Evolutionary conservation across 495 filamentous ascomycete species (phyloP), one percentile per base, ranked within the genome.

Genomic region (Penicillium herquei): DNA sequence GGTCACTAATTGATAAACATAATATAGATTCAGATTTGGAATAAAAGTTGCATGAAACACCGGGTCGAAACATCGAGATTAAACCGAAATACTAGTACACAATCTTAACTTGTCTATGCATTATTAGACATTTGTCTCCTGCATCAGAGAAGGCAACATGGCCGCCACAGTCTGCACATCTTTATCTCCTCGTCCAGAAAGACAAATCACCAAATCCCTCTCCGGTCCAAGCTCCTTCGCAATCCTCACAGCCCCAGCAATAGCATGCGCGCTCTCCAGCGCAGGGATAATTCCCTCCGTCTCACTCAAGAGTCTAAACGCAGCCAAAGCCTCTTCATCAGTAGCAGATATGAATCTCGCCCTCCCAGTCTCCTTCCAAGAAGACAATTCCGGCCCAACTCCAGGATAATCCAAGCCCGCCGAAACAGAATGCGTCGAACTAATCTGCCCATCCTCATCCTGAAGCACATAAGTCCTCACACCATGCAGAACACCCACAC

Each of bases 91-190:
- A 26, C 21, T 2, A 26, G 4, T 26, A n/a, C n/a, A n/a, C n/a
- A n/a, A n/a, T 26, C 21, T 26, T 26, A 26, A 26, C 2, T 26
- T 26, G 1, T 26, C 21, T 26, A 4, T 4, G 1, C 21, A 26
- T 26, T 26, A 4, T 37, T 6, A 37, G 34, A 37, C 34, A 2
- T 10, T 2, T 2, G 34, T 37, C 34, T 37, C 34, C 12, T 13
- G 9, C 34, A 37, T 37, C 34, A 37, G 12, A 37, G 34, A 26
- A 26, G 21, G 21, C 64, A 98, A 71, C 73, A 94, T 90, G 58
- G 96, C 93, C 3, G 93, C 93, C 47, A 98, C 92, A 67, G 89
- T 94, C 84, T 96, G 91, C 46, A 98, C 93, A 70, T 98, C 93
- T 80, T 98, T 98, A 66, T 98, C 93, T 32, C 93, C 93, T 60